Evolutionary conservation across 306 rosid species (phyloP).

Genomic region (Abrus pulchellus): DNA sequence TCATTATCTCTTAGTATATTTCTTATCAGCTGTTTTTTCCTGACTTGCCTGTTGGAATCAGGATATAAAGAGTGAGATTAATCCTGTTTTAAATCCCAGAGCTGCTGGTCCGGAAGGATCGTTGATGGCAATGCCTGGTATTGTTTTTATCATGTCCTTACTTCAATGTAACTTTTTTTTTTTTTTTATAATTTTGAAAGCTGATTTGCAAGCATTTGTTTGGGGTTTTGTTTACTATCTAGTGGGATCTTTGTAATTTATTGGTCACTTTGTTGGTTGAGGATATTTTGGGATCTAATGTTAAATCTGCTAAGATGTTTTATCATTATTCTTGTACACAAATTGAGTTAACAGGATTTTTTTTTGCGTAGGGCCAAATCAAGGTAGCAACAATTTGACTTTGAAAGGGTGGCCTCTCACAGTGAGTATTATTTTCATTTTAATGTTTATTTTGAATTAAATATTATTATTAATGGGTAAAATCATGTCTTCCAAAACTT

Average conservation of each 20-base stretch:
- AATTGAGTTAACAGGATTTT: conserved; percentile 47
- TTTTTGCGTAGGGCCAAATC: conserved; percentile 81
- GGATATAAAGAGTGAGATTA: conserved; percentile 95
- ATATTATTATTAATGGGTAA: conserved; percentile 9
- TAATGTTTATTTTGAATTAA: conserved; percentile 18
- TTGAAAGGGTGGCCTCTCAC: conserved; percentile 99
- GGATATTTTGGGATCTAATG: conserved; percentile 41
- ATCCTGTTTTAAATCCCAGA: conserved; percentile 88
- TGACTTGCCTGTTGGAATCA: conserved; percentile 59
- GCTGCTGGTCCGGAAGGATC: conserved; percentile 94
- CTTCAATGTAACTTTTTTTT: conserved; percentile 30
- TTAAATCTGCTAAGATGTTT: conserved; percentile 28
- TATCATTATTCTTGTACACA: conserved; percentile 28
- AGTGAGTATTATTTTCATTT: conserved; percentile 59
- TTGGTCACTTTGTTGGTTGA: conserved; percentile 30
- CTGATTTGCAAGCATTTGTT: conserved; percentile 36
- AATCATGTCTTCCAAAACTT: conserved; percentile 30
- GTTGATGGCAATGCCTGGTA: conserved; percentile 94
- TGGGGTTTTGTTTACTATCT: neutral
- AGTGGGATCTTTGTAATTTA: conserved; percentile 21
- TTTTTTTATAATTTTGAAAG: conserved; percentile 33
- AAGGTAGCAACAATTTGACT: conserved; percentile 93
- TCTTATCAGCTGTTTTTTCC: conserved; percentile 41
- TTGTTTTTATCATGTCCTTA: conserved; percentile 42
- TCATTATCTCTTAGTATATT: conserved; percentile 32